Percentiles rank a stretch among this genome's conserved stretches.
Conservation (phyloP, 139 green algal species). For the Chlamydomonas incerta region DNA sequence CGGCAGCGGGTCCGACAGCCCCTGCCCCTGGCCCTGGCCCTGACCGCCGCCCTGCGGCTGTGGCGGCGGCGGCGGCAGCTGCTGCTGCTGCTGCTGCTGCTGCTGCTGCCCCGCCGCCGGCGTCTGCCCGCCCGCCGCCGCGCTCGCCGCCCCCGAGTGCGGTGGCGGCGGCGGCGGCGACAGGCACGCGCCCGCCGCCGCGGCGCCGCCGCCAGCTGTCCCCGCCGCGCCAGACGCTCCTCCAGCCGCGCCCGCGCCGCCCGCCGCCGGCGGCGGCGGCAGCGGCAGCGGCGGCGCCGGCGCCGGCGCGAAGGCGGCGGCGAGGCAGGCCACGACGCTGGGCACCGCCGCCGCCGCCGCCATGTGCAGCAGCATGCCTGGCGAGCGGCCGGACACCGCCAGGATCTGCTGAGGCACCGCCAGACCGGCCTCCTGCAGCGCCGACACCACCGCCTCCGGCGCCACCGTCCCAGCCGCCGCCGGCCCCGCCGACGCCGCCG, state of each 20-base stretch:
- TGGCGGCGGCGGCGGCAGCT: too few relatives aligned
- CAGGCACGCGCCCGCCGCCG: neutral
- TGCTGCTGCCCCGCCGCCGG: too few relatives aligned
- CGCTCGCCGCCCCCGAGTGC: too few relatives aligned
- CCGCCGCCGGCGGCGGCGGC: neutral
- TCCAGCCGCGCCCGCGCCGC: neutral
- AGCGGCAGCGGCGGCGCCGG: neutral
- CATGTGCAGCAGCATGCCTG: constrained; percentile 54
- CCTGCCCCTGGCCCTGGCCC: too few relatives aligned
- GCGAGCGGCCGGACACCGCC: constrained; percentile 28
- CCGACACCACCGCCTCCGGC: neutral
- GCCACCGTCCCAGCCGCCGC: neutral
- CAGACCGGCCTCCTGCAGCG: constrained; percentile 14
- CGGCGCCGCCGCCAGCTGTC: neutral
- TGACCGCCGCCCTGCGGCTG: too few relatives aligned
- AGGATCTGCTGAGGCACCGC: constrained; percentile 26
- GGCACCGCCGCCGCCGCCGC: constrained; percentile 15
- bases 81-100: too few relatives aligned
- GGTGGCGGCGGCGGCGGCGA: too few relatives aligned
- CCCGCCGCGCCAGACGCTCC: neutral
- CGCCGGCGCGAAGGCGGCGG: neutral
- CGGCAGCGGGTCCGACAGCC: too few relatives aligned
- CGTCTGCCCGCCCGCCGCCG: too few relatives aligned
- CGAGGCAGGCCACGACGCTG: constrained; percentile 8
- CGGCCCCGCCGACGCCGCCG: neutral